phyloP scores from a whole-genome alignment of 768 basidiomycete genomes.

The Tricholoma hemisulphureum region DNA sequence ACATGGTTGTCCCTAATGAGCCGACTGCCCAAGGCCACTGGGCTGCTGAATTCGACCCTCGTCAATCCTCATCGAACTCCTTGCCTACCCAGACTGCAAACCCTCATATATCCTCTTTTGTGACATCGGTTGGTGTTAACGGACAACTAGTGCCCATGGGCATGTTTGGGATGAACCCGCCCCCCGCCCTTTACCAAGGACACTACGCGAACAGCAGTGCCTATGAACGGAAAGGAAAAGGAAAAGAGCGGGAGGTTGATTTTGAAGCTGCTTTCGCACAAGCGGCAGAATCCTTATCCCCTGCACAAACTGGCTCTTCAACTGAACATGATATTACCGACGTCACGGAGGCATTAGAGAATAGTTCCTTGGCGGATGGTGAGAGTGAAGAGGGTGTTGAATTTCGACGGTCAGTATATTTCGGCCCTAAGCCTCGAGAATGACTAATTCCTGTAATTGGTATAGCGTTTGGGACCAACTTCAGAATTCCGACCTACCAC shows the following conservation, averaged over 20 bases:
- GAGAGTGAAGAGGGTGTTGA: slow-evolving; percentile 32
- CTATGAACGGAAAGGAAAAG: slow-evolving; percentile 61
- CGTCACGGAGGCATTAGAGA: slow-evolving; percentile 37
- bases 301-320: slow-evolving; percentile 40
- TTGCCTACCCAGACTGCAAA: slow-evolving; percentile 20
- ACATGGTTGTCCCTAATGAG: slow-evolving; percentile 37
- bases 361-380: slow-evolving; percentile 32
- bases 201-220: slow-evolving; percentile 18
- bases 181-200: slow-evolving; percentile 34
- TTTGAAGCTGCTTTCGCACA: slow-evolving; percentile 86
- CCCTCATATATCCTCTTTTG: slow-evolving; percentile 43
- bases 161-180: slow-evolving; percentile 34
- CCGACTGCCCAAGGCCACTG: slow-evolving; percentile 40
- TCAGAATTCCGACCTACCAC: slow-evolving; percentile 55
- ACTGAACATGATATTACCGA: slow-evolving; percentile 57
- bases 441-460: slow-evolving; percentile 5
- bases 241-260: slow-evolving; percentile 73
- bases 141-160: slow-evolving; percentile 39
- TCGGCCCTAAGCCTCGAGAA: background rate
- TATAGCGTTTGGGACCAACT: slow-evolving; percentile 62
- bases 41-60: slow-evolving; percentile 54
- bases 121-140: slow-evolving; percentile 34
- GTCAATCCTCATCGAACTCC: background rate
- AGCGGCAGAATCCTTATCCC: slow-evolving; percentile 50
- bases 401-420: slow-evolving; percentile 51